Evolutionary conservation across 192 early-diverging fungal genomes (phyloP).

Genomic region (Coemansia sp.): DNA sequence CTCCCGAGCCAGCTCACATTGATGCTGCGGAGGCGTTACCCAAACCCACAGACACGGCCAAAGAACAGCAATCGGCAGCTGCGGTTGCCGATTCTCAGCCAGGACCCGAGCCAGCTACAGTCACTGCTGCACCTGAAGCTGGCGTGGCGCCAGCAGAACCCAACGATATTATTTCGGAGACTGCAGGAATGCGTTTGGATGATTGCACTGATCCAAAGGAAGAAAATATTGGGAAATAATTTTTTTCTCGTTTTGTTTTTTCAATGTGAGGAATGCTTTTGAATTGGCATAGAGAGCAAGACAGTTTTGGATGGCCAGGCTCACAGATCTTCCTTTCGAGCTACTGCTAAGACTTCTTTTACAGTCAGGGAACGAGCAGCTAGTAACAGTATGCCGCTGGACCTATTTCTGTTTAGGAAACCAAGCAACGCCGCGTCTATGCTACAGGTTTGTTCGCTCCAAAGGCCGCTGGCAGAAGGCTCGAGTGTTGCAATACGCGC

Average conservation of each 20-base stretch:
- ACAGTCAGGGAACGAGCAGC: conserved; percentile 20
- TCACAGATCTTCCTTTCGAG: conserved; percentile 47
- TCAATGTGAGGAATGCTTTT: too few species aligned
- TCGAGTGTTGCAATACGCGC: conserved; percentile 20
- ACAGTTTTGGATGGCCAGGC: conserved; percentile 24
- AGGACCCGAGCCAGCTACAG: conserved; percentile 6
- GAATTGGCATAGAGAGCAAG: too few species aligned
- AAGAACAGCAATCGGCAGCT: not conserved
- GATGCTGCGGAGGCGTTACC: conserved; percentile 22
- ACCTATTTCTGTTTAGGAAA: conserved; percentile 31
- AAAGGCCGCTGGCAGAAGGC: conserved; percentile 31
- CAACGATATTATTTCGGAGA: conserved; percentile 12
- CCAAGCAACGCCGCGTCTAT: conserved; percentile 21
- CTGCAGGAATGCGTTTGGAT: conserved; percentile 27
- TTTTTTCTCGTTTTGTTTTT: conserved; percentile 4
- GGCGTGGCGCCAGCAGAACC: not conserved
- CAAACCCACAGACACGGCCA: conserved; percentile 17
- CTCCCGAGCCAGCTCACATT: conserved; percentile 29
- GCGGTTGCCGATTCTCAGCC: not conserved
- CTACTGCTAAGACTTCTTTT: conserved; percentile 27
- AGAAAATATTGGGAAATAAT: not conserved
- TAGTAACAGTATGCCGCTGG: conserved; percentile 29
- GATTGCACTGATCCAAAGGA: conserved; percentile 11
- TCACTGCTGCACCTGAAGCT: conserved; percentile 30
- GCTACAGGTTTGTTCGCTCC: conserved; percentile 40